phyloP scores from a whole-genome alignment of 148 eudicot genomes.

The Vaccinium corymbosum region DNA sequence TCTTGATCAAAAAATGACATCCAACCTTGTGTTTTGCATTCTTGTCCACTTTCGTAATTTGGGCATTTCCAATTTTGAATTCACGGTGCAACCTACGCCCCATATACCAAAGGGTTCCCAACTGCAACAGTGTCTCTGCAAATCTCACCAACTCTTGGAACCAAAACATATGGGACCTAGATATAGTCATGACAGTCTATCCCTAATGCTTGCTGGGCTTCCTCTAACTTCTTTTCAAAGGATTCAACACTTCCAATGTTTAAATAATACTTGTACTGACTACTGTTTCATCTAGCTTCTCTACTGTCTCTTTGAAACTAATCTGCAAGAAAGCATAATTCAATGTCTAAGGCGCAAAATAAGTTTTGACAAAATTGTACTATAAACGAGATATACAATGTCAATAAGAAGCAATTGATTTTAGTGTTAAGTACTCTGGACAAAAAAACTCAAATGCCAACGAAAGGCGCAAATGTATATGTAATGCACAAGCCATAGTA shows the following conservation, averaged over 20 bases:
- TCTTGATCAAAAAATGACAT: slow-evolving; percentile 7
- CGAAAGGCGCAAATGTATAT: neutral
- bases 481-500: neutral
- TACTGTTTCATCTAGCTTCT: slow-evolving; percentile 28
- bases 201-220: slow-evolving; percentile 74
- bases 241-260: slow-evolving; percentile 78
- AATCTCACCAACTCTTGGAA: slow-evolving; percentile 63
- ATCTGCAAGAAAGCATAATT: slow-evolving; percentile 47
- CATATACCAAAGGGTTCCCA: slow-evolving; percentile 67
- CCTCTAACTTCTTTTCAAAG: slow-evolving; percentile 87
- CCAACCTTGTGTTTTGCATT: slow-evolving; percentile 78
- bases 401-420: neutral
- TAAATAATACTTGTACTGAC: slow-evolving; percentile 69
- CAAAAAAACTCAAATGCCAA: neutral
- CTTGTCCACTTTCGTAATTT: slow-evolving; percentile 67
- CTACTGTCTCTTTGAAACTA: slow-evolving; percentile 65
- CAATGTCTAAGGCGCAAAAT: slow-evolving; percentile 9
- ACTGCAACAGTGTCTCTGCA: slow-evolving; percentile 63
- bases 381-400: slow-evolving; percentile 1
- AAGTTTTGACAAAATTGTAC: slow-evolving; percentile 1
- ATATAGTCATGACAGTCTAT: slow-evolving; percentile 63
- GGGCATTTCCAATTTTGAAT: slow-evolving; percentile 80
- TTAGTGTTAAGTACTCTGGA: neutral
- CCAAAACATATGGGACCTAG: slow-evolving; percentile 66
- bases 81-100: slow-evolving; percentile 82